Evolutionary conservation across 2,329 filamentous ascomycete species (phyloP), one percentile per base, ranked within the genome.

Genomic region (Colletotrichum falcatum): DNA sequence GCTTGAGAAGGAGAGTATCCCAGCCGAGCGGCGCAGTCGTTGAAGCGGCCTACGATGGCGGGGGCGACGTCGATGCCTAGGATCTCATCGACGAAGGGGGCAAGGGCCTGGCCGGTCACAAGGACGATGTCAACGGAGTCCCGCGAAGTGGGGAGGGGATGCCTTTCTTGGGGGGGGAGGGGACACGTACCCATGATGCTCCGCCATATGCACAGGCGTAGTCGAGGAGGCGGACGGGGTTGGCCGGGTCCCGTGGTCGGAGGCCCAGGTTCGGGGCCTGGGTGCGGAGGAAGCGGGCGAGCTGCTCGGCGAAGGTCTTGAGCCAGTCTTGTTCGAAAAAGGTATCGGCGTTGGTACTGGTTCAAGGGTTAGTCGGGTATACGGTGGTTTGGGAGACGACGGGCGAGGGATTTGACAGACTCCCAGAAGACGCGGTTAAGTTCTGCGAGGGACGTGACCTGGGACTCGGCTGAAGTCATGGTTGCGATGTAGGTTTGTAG

Each of bases 41-140:
- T 81, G 73, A 79, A 82, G 63, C 77, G 74, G 2, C 74, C 68
- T 6, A 76, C 76, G 75, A 81, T 81, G 23, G 73, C 73, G 0
- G 76, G 72, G 0, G 81, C 80, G 30, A 82, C 76, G 60, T 82
- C 80, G 33, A 82, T 76, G 9, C 80, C 80, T 48, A 77, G 76
- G 12, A 79, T 74, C 2, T 60, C 72, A 2, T 76, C 74, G 26
- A 80, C 73, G n/a, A 75, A 78, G 0, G 78, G 73, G 7, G 74
- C 72, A 9, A 82, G 72, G 0, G 80, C 78, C 80, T 81, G 8
- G 11, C 1, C 14, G 9, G 9, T 23, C 18, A 54, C 9, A 23
- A n/a, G 28, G 42, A 20, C 9, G 8, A 44, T 44, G 42, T 44
- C 42, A 44, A n/a, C 42, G 2, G 42, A n/a, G 42, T n/a, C 42